Evolutionary conservation across 2,329 filamentous ascomycete genomes (phyloP), one percentile per base, ranked within the genome.

Genomic region (Xylariaceae sp.): DNA sequence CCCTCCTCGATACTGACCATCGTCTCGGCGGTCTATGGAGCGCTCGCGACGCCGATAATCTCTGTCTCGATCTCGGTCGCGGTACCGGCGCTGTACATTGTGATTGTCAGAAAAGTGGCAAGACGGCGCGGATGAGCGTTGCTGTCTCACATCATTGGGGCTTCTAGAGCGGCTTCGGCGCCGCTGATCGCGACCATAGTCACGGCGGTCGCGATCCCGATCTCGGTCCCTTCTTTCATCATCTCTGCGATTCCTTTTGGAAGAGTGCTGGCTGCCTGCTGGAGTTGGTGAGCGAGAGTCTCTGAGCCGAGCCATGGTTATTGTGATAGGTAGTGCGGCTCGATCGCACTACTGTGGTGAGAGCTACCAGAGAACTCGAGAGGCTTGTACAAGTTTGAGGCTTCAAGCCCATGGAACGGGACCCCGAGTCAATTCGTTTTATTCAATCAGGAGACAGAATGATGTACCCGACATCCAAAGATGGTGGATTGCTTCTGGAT

Each of bases 281-380:
- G 88, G 88, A 86, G 88, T 91, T 89, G 89, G 90, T 92, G 89
- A 93, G 89, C 89, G 82, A 78, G 82, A 83, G 80, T 83, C 82
- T 82, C 80, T 84, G 77, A 78, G 82, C 77, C 82, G 82, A 83
- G 81, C 82, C 82, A 85, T 85, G 60, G 63, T 71, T 66, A 67
- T 68, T 66, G 59, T 65, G 57, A 63, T 69, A 30, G 23, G 23
- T 30, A 69, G 68, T 72, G 66, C 68, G 68, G 70, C 71, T 72
- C 70, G 69, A 68, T 69, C 66, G 69, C 70, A 72, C 69, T 72
- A 71, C 67, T 67, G 65, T 71, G 70, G 71, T 72, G 71, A 71
- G 70, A 71, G 66, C 68, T 71, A 71, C 70, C 70, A 71, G 66
- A 70, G 64, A 67, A 69, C 69, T 69, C 66, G 67, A 66, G 55